Base-by-base conservation (phyloP, 352 stramenopile genomes). In the Aphanomyces astaci region DNA sequence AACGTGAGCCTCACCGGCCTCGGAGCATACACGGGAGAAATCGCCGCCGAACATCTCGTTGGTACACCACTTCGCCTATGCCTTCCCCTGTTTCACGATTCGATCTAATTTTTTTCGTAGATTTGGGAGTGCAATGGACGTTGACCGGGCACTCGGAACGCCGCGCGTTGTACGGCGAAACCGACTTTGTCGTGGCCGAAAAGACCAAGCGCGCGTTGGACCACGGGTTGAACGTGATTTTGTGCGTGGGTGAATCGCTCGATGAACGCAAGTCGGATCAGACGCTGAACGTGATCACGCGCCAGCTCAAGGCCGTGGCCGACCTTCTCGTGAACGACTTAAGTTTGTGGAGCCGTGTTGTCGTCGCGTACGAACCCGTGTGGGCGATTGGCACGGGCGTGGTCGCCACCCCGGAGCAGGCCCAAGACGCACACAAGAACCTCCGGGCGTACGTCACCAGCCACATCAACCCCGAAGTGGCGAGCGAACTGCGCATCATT, bases 341-440 rank as follows among this genome's bases (percentile, higher is more conserved):
- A 25, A 28, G 17, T 25, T 79, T 88, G 36, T 92, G 82, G 83
- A 71, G 76, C 39, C 78, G 78, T 59, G 75, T 99, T 56, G 96
- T 98, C 51, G 92, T 99, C 74, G 96, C 95, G 22, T 98, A 98
- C 74, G 92, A 98, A 76, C 96, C 96, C 17, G 96, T 99, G 69
- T 99, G 96, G 96, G 96, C 96, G 32, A 99, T 99, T 76, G 96
- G 95, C 74, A 99, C 96, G 59, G 96, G 96, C 11, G 84, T 98
- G 39, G 96, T 96, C n/a, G 96, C 95, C 51, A 97, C 93, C 31
- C 92, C 95, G 3, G 93, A 95, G 71, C 96, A 98, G 78, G 96
- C 96, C 1, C 95, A 99, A 79, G 86, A 89, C 22, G 80, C 88
- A 1, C 91, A 97, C 78, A 85, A 96, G 72, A 90, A 92, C 64